Evolutionary conservation across 2,329 filamentous ascomycete species (phyloP), one percentile per base, ranked within the genome.

Genomic region (Claviceps arundinis): DNA sequence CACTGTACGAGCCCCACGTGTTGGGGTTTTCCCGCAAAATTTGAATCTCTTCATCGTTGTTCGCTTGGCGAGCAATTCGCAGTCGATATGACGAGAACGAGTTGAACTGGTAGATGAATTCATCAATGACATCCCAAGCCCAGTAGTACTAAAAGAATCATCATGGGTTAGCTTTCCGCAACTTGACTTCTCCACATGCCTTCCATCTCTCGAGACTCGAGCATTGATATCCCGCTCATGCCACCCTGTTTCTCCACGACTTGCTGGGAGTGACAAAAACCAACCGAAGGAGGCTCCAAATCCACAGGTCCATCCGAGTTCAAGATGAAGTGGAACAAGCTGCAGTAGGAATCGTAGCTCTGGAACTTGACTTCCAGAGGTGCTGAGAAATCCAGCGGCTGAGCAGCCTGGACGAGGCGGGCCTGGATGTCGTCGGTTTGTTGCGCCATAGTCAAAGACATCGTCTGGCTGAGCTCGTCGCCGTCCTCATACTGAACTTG

Each of bases 101-200:
- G 78, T 98, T 96, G 79, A 98, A 98, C 71, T 98, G 93, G 77
- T 98, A 98, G 74, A 98, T 97, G 76, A 98, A 98, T 73, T 98
- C 93, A 71, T 98, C 93, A 73, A 98, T 96, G 61, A 97, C 91
- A 70, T 98, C 93, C 93, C 93, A 98, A 43, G 93, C 93, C 93
- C 93, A 98, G 76, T 91, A 96, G 75, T 95, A 94, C 89, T 97
- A 68, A 47, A 52, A 40, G 16, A 41, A 26, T 8, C 24, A 48
- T 24, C 43, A 53, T 4, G 22, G 13, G 26, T 50, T 50, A 50
- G 48, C 42, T 45, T 52, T 37, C 17, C 17, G 17, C 9, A 34
- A 11, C 30, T 47, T 37, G 3, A 11, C 22, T 19, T 22, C 8
- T 42, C 30, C 30, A 34, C 30, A 1, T 34, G 30, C 1, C 30